A percentile compares a stretch with the other conserved stretches of the same genome.
Conservation (phyloP, 75 land plant species). For the Pseudotsuga menziesii region DNA sequence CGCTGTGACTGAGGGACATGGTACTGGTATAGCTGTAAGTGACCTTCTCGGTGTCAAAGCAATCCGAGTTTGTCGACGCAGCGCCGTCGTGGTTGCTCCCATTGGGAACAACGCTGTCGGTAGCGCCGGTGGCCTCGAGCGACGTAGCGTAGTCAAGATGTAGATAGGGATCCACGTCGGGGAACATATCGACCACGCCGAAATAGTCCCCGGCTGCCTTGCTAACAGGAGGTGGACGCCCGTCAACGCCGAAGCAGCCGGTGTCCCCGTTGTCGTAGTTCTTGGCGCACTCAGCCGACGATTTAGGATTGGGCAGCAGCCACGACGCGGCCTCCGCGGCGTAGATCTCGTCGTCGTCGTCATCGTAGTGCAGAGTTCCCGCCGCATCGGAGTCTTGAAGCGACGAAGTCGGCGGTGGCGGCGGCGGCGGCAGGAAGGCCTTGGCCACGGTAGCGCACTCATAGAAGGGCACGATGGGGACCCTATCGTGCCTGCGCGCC, state of each 20-base stretch:
- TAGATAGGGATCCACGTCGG: constrained; percentile 70
- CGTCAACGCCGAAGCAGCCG: constrained; percentile 4
- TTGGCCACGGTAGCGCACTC: constrained; percentile 14
- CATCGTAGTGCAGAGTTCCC: not conserved
- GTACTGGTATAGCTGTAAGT: constrained; percentile 23
- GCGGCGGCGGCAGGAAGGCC: not conserved
- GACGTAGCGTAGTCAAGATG: constrained; percentile 58
- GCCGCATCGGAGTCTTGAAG: not conserved
- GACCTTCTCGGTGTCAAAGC: constrained; percentile 17
- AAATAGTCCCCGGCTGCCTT: not conserved
- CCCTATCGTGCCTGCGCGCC: constrained; percentile 66
- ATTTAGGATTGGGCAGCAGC: constrained; percentile 56
- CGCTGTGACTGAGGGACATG: constrained; percentile 56
- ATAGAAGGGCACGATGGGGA: constrained; percentile 39
- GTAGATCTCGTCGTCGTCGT: constrained; percentile 7
- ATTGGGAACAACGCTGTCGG: constrained; percentile 68
- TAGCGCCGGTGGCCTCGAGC: constrained; percentile 18
- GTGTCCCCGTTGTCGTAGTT: constrained; percentile 5
- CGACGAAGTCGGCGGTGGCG: not conserved
- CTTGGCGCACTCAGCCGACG: constrained; percentile 17
- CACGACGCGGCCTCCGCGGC: constrained; percentile 58
- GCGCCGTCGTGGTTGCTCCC: constrained; percentile 2
- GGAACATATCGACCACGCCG: constrained; percentile 29
- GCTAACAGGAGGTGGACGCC: not conserved
- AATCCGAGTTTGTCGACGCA: constrained; percentile 6